Conservation (phyloP, 192 early-diverging fungal species). For the Coemansia sp. region DNA sequence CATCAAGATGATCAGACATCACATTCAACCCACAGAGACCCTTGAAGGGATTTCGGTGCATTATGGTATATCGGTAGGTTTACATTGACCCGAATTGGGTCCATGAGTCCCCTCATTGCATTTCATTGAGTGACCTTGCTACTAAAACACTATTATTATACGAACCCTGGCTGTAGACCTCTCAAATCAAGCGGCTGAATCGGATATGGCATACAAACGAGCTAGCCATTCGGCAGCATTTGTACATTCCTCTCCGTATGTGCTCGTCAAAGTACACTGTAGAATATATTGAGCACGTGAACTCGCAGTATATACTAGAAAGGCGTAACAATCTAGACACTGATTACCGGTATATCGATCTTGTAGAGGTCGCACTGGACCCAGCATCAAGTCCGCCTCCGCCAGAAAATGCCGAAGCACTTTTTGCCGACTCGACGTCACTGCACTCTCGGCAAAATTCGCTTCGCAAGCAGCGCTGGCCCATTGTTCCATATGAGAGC, state of each 20-base stretch:
- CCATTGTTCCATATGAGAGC: conserved; percentile 30
- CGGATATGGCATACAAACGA: conserved; percentile 46
- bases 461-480: conserved; percentile 18
- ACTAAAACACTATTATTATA: background rate
- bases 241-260: conserved; percentile 47
- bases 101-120: background rate
- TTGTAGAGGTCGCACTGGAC: conserved; percentile 35
- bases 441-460: background rate
- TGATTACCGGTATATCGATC: conserved; percentile 11
- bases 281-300: conserved; percentile 27
- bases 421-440: background rate
- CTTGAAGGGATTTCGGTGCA: conserved; percentile 38
- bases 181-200: conserved; percentile 44
- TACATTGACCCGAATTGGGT: background rate
- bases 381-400: background rate
- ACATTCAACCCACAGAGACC: conserved; percentile 17
- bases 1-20: conserved; percentile 44
- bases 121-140: background rate
- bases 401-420: background rate
- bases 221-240: conserved; percentile 27
- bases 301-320: conserved; percentile 11
- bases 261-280: conserved; percentile 29
- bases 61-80: conserved; percentile 36
- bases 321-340: background rate
- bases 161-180: conserved; percentile 17